Conservation (phyloP, 2,329 filamentous ascomycete genomes). For the Beauveria scarabaeidicola region DNA sequence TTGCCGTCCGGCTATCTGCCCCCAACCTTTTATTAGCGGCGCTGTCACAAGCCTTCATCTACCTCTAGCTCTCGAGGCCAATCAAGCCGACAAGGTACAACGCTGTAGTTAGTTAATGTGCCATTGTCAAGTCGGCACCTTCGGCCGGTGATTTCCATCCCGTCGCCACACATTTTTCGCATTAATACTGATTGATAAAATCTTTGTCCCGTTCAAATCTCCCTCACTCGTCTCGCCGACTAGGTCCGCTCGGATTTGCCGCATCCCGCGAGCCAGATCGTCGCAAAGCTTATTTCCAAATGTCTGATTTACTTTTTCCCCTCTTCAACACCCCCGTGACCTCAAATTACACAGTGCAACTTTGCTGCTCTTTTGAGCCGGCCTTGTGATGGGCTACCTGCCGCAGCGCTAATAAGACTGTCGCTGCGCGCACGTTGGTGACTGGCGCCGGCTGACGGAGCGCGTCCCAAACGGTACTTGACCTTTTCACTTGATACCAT, state of each 20-base stretch:
- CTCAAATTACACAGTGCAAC: neutral
- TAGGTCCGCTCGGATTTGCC: conserved; percentile 6
- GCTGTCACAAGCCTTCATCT: neutral
- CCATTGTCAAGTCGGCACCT: neutral
- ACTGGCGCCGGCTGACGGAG: neutral
- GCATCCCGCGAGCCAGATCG: neutral
- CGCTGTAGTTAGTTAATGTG: neutral
- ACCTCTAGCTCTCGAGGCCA: neutral
- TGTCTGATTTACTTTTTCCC: neutral
- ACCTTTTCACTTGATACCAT: neutral
- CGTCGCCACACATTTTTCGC: neutral
- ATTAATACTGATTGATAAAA: neutral
- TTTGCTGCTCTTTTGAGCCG: neutral
- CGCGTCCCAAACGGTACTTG: neutral
- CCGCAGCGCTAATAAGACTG: neutral
- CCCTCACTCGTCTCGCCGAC: conserved; percentile 4
- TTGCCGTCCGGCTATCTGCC: neutral
- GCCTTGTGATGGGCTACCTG: neutral
- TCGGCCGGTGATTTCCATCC: neutral
- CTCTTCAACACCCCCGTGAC: neutral
- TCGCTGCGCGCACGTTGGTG: neutral
- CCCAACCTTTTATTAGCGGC: neutral
- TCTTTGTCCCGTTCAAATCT: neutral
- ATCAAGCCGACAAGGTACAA: neutral
- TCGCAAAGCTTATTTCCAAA: neutral